Conservation (phyloP, 352 stramenopile genomes). For the Phytophthora cryptogea region DNA sequence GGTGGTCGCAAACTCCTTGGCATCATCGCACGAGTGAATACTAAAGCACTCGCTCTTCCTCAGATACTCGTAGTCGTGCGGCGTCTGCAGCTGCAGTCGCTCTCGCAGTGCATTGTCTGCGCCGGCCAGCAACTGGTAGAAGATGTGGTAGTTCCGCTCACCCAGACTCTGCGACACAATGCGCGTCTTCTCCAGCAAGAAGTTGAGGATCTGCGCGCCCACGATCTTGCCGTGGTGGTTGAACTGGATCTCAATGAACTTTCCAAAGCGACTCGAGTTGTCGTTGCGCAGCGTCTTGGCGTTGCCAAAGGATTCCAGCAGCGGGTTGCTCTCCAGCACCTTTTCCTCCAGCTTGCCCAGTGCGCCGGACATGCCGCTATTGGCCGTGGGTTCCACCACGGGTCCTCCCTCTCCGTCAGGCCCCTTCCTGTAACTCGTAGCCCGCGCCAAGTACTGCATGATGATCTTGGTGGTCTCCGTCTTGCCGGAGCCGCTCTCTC, state of each 20-base stretch:
- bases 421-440: conserved; percentile 74
- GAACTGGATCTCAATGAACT: conserved; percentile 98
- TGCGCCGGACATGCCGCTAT: conserved; percentile 88
- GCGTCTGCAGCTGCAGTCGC: conserved; percentile 71
- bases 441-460: conserved; percentile 87
- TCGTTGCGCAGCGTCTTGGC: conserved; percentile 96
- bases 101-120: conserved; percentile 71
- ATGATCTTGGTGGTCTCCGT: conserved; percentile 94
- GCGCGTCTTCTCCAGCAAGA: conserved; percentile 90
- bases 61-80: conserved; percentile 88
- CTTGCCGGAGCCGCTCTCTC: conserved; percentile 90
- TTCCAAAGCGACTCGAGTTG: conserved; percentile 97
- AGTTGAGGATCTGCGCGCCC: conserved; percentile 91
- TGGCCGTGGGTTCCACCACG: conserved; percentile 48
- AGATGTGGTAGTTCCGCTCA: conserved; percentile 98
- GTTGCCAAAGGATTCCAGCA: conserved; percentile 92
- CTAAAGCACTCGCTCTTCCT: conserved; percentile 87
- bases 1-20: conserved; percentile 85
- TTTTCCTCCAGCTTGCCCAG: conserved; percentile 86
- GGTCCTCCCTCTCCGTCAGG: conserved; percentile 28
- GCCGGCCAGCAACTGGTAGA: conserved; percentile 93
- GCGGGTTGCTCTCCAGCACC: conserved; percentile 87
- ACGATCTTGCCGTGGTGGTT: conserved; percentile 92
- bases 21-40: conserved; percentile 75
- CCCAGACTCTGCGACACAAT: conserved; percentile 90